Evolutionary conservation across 768 basidiomycete species (phyloP).

Genomic region (Cyathus striatus): DNA sequence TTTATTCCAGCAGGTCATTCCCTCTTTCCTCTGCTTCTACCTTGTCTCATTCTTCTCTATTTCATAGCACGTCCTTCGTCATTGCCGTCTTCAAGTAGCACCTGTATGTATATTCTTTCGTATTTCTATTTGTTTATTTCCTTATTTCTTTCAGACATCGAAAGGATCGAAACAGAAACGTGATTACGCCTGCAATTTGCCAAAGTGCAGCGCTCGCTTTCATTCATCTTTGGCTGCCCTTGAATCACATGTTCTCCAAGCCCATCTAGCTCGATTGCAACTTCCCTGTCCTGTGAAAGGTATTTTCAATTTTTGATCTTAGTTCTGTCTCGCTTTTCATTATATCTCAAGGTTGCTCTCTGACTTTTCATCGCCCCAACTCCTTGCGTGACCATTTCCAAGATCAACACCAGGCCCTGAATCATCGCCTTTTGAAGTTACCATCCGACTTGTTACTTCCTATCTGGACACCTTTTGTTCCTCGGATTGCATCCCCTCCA

Average conservation of each 20-base stretch:
- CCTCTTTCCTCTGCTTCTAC: neutral
- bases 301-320: neutral
- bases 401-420: neutral
- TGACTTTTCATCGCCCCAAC: neutral
- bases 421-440: neutral
- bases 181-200: conserved; percentile 1
- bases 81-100: neutral
- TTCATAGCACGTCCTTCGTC: neutral
- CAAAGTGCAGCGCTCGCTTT: conserved; percentile 2
- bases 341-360: neutral
- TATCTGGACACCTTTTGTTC: neutral
- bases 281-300: conserved; percentile 1
- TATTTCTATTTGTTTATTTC: neutral
- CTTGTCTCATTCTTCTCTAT: neutral
- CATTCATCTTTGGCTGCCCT: neutral
- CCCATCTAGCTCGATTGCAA: neutral
- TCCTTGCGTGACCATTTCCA: conserved; percentile 1
- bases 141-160: neutral
- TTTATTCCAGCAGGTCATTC: neutral
- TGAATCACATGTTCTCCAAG: conserved; percentile 1
- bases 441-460: neutral
- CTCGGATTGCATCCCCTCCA: neutral
- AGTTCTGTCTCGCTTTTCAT: neutral
- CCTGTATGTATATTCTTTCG: neutral
- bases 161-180: neutral